Evolutionary conservation across 2,329 filamentous ascomycete species (phyloP).

Genomic region (Rhinocladiella similis): DNA sequence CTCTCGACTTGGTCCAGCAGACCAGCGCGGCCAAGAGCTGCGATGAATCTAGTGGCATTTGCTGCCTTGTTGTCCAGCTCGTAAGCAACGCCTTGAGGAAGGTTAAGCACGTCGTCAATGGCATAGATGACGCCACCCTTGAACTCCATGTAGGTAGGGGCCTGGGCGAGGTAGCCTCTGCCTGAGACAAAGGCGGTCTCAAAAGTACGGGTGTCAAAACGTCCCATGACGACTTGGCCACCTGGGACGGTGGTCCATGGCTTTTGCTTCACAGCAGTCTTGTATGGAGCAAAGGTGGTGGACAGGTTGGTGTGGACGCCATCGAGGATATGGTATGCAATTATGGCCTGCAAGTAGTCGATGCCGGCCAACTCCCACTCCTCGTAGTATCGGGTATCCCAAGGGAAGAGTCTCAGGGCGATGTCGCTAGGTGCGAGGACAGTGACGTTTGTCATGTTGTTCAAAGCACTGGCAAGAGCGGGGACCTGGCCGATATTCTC

Average conservation of each 20-base stretch:
- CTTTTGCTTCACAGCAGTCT: slow-evolving; percentile 51
- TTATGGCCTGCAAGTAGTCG: slow-evolving; percentile 42
- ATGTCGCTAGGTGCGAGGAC: slow-evolving; percentile 58
- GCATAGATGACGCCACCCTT: slow-evolving; percentile 54
- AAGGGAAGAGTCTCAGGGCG: slow-evolving; percentile 42
- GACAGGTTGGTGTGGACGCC: slow-evolving; percentile 43
- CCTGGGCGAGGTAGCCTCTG: slow-evolving; percentile 47
- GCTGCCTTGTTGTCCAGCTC: slow-evolving; percentile 38
- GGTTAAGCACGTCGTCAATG: slow-evolving; percentile 49
- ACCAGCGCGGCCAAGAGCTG: slow-evolving; percentile 46
- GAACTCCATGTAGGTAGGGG: slow-evolving; percentile 45
- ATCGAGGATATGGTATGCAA: slow-evolving; percentile 61
- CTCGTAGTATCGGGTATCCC: slow-evolving; percentile 35
- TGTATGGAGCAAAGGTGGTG: slow-evolving; percentile 43
- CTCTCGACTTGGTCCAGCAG: slow-evolving; percentile 16
- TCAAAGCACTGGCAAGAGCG: background rate
- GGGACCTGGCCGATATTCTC: slow-evolving; percentile 2
- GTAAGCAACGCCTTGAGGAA: slow-evolving; percentile 46
- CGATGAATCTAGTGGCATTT: slow-evolving; percentile 49
- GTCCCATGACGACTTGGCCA: slow-evolving; percentile 57
- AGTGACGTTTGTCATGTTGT: slow-evolving; percentile 52
- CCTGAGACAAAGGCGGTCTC: slow-evolving; percentile 51
- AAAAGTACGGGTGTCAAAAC: slow-evolving; percentile 42
- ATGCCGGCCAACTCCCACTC: slow-evolving; percentile 24
- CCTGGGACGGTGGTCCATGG: slow-evolving; percentile 60